phyloP scores from a whole-genome alignment of 257 asterid species.

The Rhazya stricta region DNA sequence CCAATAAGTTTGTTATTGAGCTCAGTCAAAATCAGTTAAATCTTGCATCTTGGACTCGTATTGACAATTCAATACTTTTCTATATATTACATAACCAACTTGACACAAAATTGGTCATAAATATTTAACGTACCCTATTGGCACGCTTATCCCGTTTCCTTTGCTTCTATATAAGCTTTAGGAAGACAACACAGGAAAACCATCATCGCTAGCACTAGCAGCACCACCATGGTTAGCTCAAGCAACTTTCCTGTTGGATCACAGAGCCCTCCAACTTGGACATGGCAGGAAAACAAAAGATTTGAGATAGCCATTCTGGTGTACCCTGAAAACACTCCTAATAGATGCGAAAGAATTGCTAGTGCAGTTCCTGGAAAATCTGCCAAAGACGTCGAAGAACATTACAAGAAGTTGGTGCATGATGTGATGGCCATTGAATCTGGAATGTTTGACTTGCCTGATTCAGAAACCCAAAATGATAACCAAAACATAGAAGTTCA shows the following conservation, averaged over 20 bases:
- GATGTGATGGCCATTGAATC: background rate
- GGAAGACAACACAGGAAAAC: too few relatives aligned
- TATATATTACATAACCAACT: too few relatives aligned
- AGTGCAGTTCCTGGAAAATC: background rate
- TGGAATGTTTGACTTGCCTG: background rate
- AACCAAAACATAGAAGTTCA: background rate
- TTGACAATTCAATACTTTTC: too few relatives aligned
- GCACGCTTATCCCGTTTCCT: too few relatives aligned
- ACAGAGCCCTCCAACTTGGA: background rate
- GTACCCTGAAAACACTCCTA: background rate
- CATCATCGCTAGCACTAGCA: too few relatives aligned
- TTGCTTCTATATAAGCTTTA: too few relatives aligned
- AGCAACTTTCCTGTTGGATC: background rate
- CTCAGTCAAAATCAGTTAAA: too few relatives aligned
- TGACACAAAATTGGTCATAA: too few relatives aligned
- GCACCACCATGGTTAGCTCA: too few relatives aligned
- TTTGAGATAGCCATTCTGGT: background rate
- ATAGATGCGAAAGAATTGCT: background rate
- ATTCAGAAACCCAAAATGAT: background rate
- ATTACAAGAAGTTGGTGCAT: background rate
- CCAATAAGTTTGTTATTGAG: too few relatives aligned
- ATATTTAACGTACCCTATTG: too few relatives aligned
- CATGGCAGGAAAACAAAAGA: background rate
- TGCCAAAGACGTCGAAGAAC: background rate
- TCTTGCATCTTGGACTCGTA: too few relatives aligned